These are phyloP conservation scores for Yarrowia yakushimensis DNA, from an alignment of 805 yeast species.

Conservation along the genomic window DNA sequence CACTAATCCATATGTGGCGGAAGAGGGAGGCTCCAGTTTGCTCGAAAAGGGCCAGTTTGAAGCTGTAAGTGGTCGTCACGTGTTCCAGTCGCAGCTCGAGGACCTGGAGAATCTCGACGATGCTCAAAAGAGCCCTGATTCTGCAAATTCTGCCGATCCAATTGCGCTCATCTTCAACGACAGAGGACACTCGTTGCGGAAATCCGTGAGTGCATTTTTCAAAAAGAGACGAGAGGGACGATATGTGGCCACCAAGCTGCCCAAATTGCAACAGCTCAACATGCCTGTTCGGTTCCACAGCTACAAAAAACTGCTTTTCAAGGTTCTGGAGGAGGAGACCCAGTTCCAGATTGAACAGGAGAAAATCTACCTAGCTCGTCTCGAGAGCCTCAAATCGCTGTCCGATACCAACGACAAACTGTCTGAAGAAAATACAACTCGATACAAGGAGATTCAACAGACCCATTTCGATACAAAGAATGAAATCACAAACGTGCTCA, in stretches of 20 bases:
- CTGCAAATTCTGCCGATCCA: no score
- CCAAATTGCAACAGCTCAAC: neutral
- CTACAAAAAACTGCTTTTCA: neutral
- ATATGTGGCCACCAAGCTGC: no score
- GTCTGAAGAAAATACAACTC: neutral
- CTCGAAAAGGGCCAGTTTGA: neutral
- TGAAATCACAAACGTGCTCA: neutral
- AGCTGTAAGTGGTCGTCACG: neutral
- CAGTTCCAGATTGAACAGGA: neutral
- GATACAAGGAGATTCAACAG: neutral
- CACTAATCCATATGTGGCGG: neutral
- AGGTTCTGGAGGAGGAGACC: neutral
- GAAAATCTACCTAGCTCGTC: neutral
- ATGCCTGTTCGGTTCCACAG: neutral
- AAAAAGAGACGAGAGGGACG: no score
- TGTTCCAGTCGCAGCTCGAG: neutral
- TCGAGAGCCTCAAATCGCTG: neutral
- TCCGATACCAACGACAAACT: neutral
- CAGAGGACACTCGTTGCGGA: neutral
- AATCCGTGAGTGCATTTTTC: neutral
- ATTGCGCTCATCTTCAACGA: neutral
- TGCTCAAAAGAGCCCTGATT: neutral
- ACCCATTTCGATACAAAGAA: neutral
- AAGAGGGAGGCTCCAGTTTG: neutral
- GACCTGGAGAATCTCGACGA: neutral